Evolutionary conservation across 2,329 filamentous ascomycete species (phyloP).

Genomic region (Fusarium incarnatum): DNA sequence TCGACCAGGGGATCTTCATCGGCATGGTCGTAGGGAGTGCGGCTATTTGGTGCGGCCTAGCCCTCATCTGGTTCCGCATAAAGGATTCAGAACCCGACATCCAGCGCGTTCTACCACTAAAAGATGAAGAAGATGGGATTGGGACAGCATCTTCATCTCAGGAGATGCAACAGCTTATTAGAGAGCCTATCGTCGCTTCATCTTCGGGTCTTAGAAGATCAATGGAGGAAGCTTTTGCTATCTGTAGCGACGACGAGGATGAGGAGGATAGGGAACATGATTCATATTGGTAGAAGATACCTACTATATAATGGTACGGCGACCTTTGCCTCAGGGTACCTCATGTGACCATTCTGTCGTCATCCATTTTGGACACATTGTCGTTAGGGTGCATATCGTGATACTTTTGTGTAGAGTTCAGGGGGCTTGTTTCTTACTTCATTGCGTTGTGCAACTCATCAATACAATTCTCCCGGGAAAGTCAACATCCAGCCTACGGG

Average conservation of each 20-base stretch:
- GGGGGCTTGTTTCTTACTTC: background rate
- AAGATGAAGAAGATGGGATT: background rate
- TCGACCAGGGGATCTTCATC: background rate
- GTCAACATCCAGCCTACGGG: background rate
- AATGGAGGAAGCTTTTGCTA: background rate
- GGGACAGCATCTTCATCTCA: background rate
- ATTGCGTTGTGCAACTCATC: background rate
- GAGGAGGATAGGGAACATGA: background rate
- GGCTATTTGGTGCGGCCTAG: background rate
- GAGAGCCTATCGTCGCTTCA: background rate
- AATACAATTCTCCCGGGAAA: background rate
- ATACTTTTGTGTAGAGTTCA: background rate
- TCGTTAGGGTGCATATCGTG: background rate
- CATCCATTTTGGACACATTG: background rate
- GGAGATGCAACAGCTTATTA: background rate
- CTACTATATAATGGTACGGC: background rate
- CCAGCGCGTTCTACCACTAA: background rate
- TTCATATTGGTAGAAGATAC: background rate
- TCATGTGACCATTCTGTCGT: background rate
- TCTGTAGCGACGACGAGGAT: background rate
- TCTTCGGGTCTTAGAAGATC: background rate
- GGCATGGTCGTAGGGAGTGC: background rate
- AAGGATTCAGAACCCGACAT: background rate
- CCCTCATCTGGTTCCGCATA: conserved; percentile 1
- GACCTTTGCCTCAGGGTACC: background rate